Base-by-base conservation (phyloP, 768 basidiomycete species). In the Cystoderma amianthinum region DNA sequence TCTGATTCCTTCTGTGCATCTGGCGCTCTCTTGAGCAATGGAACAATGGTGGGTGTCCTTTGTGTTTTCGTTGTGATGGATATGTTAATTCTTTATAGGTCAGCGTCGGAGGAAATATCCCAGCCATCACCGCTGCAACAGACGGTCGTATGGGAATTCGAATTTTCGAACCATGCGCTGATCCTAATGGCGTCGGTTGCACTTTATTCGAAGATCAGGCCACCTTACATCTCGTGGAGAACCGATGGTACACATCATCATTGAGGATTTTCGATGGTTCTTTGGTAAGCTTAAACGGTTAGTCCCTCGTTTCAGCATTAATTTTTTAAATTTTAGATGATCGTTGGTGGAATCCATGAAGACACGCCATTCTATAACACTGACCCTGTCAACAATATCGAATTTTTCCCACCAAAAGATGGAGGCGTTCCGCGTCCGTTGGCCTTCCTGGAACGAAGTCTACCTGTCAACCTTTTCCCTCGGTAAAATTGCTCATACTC, bases 351-450 rank as follows among this genome's bases (percentile, higher is more conserved):
- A 4, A 55, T 59, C 11, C 57, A 58, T 30, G 52, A 59, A 21
- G 46, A 37, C 16, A 57, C 45, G 5, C 78, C 77, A 2, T 84
- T 80, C 69, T 80, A 81, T 54, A 81, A 83, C 50, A 77, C 72
- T 19, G 68, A 64, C 39, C 78, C 78, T 3, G 71, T 75, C 38
- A 80, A 59, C 41, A 56, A 48, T 37, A 57, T 63, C 38, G 67
- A 67, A 44, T 68, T 66, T 37, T 66, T 57, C 54, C 67, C 67
- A 5, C 53, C 61, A 3, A 69, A 69, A 40, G 65, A 67, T 41
- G 56, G 59, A 16, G 64, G 63, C 44, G 42, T 57, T 15, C 58
- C 56, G 18, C 53, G 52, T 13, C 58, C 52, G 10, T 54, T 53
- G 3, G 49, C 48, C 10, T 56, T 58, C 47, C 57, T 63, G 16